Evolutionary conservation across 2,329 filamentous ascomycete genomes (phyloP), one percentile per base, ranked within the genome.

Genomic region (Fusarium euwallaceae): DNA sequence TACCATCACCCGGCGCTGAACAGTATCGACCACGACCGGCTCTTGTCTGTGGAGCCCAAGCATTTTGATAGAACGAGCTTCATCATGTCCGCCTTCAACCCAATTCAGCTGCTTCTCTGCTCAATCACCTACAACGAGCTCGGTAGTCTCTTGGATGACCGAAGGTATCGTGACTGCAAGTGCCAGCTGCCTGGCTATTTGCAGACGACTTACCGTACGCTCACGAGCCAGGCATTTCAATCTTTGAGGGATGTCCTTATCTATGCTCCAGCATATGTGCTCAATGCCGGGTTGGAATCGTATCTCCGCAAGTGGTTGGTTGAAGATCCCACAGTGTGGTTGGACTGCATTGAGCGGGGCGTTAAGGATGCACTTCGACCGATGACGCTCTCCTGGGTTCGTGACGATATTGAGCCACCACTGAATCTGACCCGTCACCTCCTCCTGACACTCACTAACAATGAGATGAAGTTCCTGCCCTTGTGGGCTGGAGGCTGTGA

Each of bases 381-480:
- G 1, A 67, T 78, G 16, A 73, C 75, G 1, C 65, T 71, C 0
- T 71, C 73, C 10, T 82, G 83, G 79, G 11, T 75, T 3, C 76
- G 76, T 1, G 70, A 72, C 10, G 80, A 81, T 5, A 75, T 83
- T 14, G 81, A 84, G 32, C 80, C 83, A 4, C 76, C 79, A 2
- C 78, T 84, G 29, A 78, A 78, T 16, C 72, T 84, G 4, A 86
- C 83, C 1, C 80, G 82, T 4, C 86, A 89, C 72, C 72, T 89
- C 27, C 80, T 92, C 0, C 84, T 91, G 1, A 86, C 84, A 6
- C 84, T 93, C 2, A 81, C 82, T 1, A 85, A 89, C 4, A 82
- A 88, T 2, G 92, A 94, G 81, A 87, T 89, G 73, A 88, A 88
- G 66, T 93, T 87, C 72, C 84, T 93, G 4, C 91, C 92, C 0